phyloP scores from a whole-genome alignment of 495 filamentous ascomycete genomes.

The Lepidopterella palustris region DNA sequence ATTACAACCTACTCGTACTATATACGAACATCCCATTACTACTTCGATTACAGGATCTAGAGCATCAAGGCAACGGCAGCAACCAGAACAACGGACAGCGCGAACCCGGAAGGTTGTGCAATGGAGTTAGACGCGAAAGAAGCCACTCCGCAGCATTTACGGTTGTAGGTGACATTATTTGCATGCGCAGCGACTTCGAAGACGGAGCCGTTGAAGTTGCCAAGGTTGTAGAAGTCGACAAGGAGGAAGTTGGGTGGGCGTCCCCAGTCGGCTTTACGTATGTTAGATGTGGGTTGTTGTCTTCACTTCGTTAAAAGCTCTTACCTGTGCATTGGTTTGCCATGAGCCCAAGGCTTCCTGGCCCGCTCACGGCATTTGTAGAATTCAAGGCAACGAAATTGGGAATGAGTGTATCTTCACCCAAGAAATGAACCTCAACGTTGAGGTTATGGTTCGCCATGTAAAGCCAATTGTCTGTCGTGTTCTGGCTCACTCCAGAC shows the following conservation, averaged over 20 bases:
- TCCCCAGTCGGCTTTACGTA: conserved; percentile 49
- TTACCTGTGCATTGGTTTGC: conserved; percentile 60
- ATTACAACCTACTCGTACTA: no score
- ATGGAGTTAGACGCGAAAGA: not conserved
- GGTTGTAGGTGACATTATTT: conserved; percentile 78
- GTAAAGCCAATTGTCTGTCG: conserved; percentile 61
- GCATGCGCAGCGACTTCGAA: conserved; percentile 81
- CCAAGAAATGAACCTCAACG: conserved; percentile 59
- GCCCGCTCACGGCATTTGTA: conserved; percentile 62
- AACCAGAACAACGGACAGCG: not conserved
- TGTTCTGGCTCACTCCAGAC: conserved; percentile 48
- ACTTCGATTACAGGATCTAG: not conserved
- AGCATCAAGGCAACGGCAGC: not conserved
- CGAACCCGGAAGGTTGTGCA: not conserved
- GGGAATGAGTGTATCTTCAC: conserved; percentile 55
- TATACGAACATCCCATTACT: not conserved
- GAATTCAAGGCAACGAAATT: conserved; percentile 57
- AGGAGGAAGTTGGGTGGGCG: conserved; percentile 79
- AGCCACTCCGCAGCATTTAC: conserved; percentile 62
- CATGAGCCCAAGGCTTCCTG: conserved; percentile 65
- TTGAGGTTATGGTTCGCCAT: conserved; percentile 94
- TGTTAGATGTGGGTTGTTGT: no score
- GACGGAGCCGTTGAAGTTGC: conserved; percentile 68
- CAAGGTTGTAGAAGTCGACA: conserved; percentile 82
- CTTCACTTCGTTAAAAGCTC: no score